Percentiles rank a stretch among this genome's conserved stretches.
Evolutionary conservation across 371 early-diverging fungal genomes (phyloP).

Genomic region (Mortierella sp.): DNA sequence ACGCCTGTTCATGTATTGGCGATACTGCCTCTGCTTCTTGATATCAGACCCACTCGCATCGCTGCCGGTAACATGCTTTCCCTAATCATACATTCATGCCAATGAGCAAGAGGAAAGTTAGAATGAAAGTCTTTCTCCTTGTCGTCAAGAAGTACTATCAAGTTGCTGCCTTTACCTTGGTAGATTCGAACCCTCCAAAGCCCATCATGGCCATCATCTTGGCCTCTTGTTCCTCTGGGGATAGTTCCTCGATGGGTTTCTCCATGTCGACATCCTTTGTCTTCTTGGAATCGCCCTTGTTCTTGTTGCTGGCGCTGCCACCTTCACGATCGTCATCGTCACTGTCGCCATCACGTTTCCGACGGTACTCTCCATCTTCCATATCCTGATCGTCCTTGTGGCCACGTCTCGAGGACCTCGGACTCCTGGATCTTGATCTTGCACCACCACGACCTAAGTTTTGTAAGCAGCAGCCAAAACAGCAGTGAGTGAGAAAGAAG

Average conservation of each 20-base stretch:
- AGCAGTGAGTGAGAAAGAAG: no score
- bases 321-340: constrained; percentile 51
- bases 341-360: constrained; percentile 23
- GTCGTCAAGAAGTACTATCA: no score
- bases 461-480: no score
- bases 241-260: constrained; percentile 29
- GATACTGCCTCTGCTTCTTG: constrained; percentile 82
- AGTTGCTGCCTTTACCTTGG: constrained; percentile 71
- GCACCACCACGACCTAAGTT: constrained; percentile 32
- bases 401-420: constrained; percentile 8
- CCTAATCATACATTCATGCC: constrained; percentile 31
- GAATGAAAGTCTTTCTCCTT: no score
- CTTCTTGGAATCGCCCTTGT: neutral
- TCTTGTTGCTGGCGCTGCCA: neutral
- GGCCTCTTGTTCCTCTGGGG: constrained; percentile 66
- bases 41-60: constrained; percentile 77
- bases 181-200: constrained; percentile 89
- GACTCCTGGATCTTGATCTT: constrained; percentile 46
- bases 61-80: constrained; percentile 74
- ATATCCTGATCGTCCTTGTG: constrained; percentile 11
- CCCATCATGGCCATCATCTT: constrained; percentile 84
- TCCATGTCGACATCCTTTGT: neutral
- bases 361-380: constrained; percentile 26
- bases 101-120: no score
- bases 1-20: constrained; percentile 96